Evolutionary conservation across 164 flowering plant species (phyloP).

Genomic region (Dillenia turbinata): DNA sequence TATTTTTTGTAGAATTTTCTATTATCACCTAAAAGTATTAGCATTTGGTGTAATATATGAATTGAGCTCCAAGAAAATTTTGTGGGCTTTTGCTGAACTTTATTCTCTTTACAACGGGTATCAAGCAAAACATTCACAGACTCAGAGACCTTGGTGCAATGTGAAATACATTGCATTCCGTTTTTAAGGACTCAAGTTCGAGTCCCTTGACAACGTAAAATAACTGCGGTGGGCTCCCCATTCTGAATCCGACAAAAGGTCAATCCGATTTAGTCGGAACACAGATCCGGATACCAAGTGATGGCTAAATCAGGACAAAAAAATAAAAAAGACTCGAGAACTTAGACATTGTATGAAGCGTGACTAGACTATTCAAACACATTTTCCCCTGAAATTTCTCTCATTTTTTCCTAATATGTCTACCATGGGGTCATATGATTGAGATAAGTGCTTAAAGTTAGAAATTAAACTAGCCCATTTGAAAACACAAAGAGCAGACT

Average conservation of each 20-base stretch:
- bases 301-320: too few species aligned
- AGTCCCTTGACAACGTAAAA: too few species aligned
- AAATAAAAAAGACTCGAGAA: too few species aligned
- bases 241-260: too few species aligned
- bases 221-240: too few species aligned
- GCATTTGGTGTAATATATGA: slow-evolving; percentile 56
- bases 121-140: slow-evolving; percentile 81
- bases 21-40: slow-evolving; percentile 29
- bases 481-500: slow-evolving; percentile 64
- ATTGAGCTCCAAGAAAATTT: slow-evolving; percentile 53
- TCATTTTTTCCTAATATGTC: slow-evolving; percentile 79
- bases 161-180: too few species aligned
- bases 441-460: slow-evolving; percentile 35
- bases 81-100: slow-evolving; percentile 64
- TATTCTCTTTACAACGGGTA: slow-evolving; percentile 72
- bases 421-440: slow-evolving; percentile 52
- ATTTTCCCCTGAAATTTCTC: slow-evolving; percentile 46
- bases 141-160: too few species aligned
- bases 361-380: slow-evolving; percentile 26
- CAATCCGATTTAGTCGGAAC: too few species aligned
- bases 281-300: too few species aligned
- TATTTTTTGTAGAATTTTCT: too few species aligned
- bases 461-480: slow-evolving; percentile 52
- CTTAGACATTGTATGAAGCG: slow-evolving; percentile 52
- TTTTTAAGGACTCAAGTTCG: too few species aligned